Base-by-base conservation (phyloP, 2,329 filamentous ascomycete species). In the Akanthomyces muscarius region DNA sequence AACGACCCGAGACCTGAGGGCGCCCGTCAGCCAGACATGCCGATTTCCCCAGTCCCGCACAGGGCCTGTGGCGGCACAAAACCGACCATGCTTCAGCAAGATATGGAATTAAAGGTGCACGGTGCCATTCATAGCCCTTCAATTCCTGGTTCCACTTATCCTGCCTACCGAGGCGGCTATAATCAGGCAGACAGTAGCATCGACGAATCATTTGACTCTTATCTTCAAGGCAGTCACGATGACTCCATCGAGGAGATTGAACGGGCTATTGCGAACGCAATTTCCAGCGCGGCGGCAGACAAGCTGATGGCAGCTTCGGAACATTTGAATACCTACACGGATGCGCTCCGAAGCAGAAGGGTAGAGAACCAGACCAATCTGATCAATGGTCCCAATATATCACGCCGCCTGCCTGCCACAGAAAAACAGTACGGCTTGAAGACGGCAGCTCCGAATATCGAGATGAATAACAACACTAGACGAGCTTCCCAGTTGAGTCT, bases 1-100 rank as follows among this genome's bases (percentile, higher is more conserved):
- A 79, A 82, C 21, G 73, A 69, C 51, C 70, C 68, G 21, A 62
- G 65, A 23, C 63, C 16, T 11, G 28, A 69, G 36, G 67, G 56
- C 7, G 55, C 67, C 8, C 45, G 64, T 5, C 62, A 67, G 4
- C 42, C 65, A 36, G 62, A 58, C 13, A 60, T 67, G 21, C 69
- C 75, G 18, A 61, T 76, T 11, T 73, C 71, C 6, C 76, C 76
- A 4, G 70, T 72, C 41, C 71, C 70, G 5, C 66, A 68, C 41
- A 68, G 71, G 55, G 63, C 65, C n/a, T 68, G 66, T 16, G 66
- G 66, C 41, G 65, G 69, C 38, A 65, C 52, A 16, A 70, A 65
- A 6, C 69, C 74, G 0, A 65, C 71, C 62, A 65, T 76, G 16
- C 64, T 73, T 16, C 67, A 68, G 51, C 68, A 67, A 10, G 70